These are phyloP conservation scores for Platanthera guangdongensis DNA, from an alignment of 106 monocot species.

Conservation along the genomic window DNA sequence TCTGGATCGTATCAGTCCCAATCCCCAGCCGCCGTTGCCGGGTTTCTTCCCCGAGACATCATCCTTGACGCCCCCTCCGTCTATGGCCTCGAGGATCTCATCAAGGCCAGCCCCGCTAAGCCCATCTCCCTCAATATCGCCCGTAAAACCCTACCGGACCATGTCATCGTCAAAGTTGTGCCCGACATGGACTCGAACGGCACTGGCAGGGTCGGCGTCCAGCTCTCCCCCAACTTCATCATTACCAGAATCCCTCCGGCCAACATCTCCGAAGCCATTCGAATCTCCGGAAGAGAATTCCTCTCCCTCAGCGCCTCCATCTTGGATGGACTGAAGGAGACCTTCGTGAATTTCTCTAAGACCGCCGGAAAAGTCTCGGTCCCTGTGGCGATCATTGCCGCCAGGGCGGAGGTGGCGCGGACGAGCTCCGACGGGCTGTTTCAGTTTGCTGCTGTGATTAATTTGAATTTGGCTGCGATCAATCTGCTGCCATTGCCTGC, in stretches of 20 bases:
- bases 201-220: slow-evolving; percentile 73
- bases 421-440: slow-evolving; percentile 76
- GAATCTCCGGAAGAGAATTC: slow-evolving; percentile 53
- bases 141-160: background rate
- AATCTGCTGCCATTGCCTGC: slow-evolving; percentile 89
- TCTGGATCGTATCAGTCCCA: too few relatives aligned
- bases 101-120: slow-evolving; percentile 47
- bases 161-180: slow-evolving; percentile 27
- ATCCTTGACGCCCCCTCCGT: slow-evolving; percentile 49
- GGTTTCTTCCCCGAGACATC: slow-evolving; percentile 64
- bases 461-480: slow-evolving; percentile 79
- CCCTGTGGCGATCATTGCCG: slow-evolving; percentile 90
- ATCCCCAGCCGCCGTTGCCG: slow-evolving; percentile 55
- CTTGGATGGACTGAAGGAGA: slow-evolving; percentile 77
- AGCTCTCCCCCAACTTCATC: slow-evolving; percentile 69
- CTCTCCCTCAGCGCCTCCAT: slow-evolving; percentile 32
- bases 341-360: slow-evolving; percentile 81
- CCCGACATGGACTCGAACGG: slow-evolving; percentile 66
- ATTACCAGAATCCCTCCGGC: slow-evolving; percentile 34
- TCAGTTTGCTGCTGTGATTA: slow-evolving; percentile 85
- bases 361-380: slow-evolving; percentile 81
- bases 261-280: slow-evolving; percentile 37
- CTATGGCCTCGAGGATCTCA: slow-evolving; percentile 51
- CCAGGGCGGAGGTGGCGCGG: slow-evolving; percentile 83
- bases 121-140: slow-evolving; percentile 29